Conservation (phyloP, 805 yeast genomes). For the Ogataea naganishii region DNA sequence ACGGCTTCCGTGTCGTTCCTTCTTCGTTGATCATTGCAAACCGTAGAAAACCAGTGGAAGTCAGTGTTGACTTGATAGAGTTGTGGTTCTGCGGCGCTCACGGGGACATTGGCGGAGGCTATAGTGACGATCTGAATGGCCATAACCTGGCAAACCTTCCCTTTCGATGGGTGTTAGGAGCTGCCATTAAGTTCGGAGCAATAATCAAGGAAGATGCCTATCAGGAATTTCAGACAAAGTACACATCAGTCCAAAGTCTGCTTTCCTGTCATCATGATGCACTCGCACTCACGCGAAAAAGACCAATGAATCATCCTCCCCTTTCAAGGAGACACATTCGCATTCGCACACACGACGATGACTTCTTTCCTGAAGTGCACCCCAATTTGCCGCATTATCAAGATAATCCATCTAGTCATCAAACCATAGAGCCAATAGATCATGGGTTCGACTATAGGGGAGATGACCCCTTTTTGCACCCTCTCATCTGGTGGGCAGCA, state of each 20-base stretch:
- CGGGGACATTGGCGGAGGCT: conserved; percentile 64
- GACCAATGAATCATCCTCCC: conserved; percentile 9
- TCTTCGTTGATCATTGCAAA: too few species aligned
- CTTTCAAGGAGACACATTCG: too few species aligned
- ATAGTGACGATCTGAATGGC: conserved; percentile 38
- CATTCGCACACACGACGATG: too few species aligned
- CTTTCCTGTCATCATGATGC: conserved; percentile 46
- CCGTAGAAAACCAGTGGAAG: too few species aligned
- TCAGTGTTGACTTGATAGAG: conserved; percentile 37
- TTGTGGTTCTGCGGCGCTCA: conserved; percentile 67
- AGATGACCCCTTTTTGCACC: conserved; percentile 12
- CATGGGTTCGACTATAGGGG: conserved; percentile 32
- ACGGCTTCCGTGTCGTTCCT: too few species aligned
- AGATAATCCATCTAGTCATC: neutral
- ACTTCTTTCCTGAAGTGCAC: too few species aligned
- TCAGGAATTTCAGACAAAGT: conserved; percentile 28
- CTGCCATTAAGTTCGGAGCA: conserved; percentile 44
- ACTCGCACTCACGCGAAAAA: conserved; percentile 21
- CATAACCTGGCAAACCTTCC: conserved; percentile 41
- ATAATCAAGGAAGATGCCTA: conserved; percentile 32
- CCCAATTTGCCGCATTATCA: neutral
- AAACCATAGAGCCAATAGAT: neutral
- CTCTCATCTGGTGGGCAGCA: conserved; percentile 51
- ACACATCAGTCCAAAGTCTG: conserved; percentile 31
- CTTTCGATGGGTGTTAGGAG: conserved; percentile 52